Conservation (phyloP, 345 rosid genomes). For the Camelina neglecta region DNA sequence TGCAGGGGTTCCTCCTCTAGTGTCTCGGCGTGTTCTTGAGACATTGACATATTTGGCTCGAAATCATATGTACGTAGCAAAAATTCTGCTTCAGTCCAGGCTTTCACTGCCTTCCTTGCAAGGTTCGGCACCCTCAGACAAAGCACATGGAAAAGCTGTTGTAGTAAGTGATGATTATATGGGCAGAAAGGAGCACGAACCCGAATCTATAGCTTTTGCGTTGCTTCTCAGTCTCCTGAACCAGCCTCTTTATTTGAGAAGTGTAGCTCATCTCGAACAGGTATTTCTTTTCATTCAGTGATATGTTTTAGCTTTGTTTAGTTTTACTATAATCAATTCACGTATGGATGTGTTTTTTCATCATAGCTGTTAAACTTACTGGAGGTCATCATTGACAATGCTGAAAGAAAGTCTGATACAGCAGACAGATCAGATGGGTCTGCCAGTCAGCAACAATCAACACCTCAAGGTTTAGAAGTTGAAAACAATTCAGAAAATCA, state of each 20-base stretch:
- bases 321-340: constrained; percentile 15
- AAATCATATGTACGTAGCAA: constrained; percentile 81
- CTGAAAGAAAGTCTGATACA: constrained; percentile 60
- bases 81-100: constrained; percentile 72
- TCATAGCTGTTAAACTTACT: constrained; percentile 79
- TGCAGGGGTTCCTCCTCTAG: constrained; percentile 90
- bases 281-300: constrained; percentile 46
- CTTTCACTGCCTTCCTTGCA: constrained; percentile 55
- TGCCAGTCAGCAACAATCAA: constrained; percentile 51
- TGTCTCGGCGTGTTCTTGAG: constrained; percentile 92
- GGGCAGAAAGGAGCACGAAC: constrained; percentile 45
- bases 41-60: constrained; percentile 83
- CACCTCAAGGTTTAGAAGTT: constrained; percentile 52
- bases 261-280: constrained; percentile 98
- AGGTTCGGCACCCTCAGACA: constrained; percentile 49
- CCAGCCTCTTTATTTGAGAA: constrained; percentile 91
- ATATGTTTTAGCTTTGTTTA: constrained; percentile 11
- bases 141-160: constrained; percentile 73
- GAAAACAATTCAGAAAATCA: constrained; percentile 50
- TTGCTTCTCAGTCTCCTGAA: constrained; percentile 88
- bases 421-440: constrained; percentile 57
- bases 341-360: constrained; percentile 5
- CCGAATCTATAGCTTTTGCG: constrained; percentile 63
- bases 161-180: constrained; percentile 59
- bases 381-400: constrained; percentile 84